These are phyloP conservation scores for Sporothrix schenckii DNA, from an alignment of 2,329 filamentous ascomycete genomes.

Conservation along the genomic window DNA sequence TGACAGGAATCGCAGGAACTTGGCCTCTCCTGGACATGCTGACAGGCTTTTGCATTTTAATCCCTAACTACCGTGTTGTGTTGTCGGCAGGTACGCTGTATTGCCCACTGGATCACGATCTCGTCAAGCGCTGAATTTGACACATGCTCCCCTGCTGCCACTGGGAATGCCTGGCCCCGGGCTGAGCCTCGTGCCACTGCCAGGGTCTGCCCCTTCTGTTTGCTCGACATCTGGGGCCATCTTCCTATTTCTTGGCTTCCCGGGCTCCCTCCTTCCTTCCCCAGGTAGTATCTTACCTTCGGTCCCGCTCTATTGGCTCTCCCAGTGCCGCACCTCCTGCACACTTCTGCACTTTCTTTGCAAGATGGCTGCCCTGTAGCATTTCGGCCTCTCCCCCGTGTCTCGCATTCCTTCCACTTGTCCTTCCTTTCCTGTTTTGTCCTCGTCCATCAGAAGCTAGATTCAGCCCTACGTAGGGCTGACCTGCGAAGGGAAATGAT, in stretches of 20 bases:
- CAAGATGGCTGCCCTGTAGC: background rate
- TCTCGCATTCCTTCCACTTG: background rate
- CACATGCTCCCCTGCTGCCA: background rate
- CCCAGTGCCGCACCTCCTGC: background rate
- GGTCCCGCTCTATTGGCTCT: slow-evolving; percentile 1
- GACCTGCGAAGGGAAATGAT: slow-evolving; percentile 16
- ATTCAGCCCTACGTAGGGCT: slow-evolving; percentile 32
- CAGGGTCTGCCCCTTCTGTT: background rate
- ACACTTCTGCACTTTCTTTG: slow-evolving; percentile 6
- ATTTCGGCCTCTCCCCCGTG: background rate
- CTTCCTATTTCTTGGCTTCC: background rate
- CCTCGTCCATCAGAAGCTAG: slow-evolving; percentile 1
- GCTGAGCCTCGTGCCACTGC: background rate
- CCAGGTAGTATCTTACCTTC: background rate
- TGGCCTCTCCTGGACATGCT: background rate
- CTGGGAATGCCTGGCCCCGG: background rate
- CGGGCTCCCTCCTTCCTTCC: slow-evolving; percentile 13
- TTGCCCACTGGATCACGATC: background rate
- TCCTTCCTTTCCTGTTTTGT: slow-evolving; percentile 12
- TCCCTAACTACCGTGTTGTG: background rate
- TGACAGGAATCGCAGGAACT: background rate
- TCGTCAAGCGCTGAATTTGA: background rate
- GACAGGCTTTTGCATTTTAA: background rate
- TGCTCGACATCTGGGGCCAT: background rate
- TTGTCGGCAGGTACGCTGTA: background rate